These are phyloP conservation scores for Pezizomycotina sp. DNA, from an alignment of 2,329 filamentous ascomycete genomes.

Conservation along the genomic window DNA sequence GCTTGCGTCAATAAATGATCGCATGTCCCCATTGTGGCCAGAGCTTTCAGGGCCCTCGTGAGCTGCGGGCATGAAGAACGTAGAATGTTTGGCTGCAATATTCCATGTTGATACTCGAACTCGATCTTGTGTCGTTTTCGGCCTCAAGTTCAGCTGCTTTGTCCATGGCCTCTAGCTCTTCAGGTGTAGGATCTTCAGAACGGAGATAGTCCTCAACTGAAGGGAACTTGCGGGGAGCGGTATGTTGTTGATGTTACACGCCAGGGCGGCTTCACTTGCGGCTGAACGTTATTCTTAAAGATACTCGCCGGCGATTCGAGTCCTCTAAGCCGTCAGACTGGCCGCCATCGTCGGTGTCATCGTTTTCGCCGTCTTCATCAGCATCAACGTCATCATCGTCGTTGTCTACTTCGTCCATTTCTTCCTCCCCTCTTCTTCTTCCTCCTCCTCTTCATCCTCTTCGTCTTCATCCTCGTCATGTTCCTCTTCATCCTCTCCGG, in stretches of 20 bases:
- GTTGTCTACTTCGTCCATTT: constrained; percentile 7
- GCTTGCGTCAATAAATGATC: constrained; percentile 73
- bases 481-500: constrained; percentile 7
- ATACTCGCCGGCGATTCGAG: too few relatives aligned
- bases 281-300: constrained; percentile 19
- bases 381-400: constrained; percentile 29
- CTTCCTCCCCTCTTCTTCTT: constrained; percentile 23
- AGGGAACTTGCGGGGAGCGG: constrained; percentile 10
- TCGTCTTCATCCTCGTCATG: constrained; percentile 3
- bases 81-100: constrained; percentile 57
- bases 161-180: constrained; percentile 41
- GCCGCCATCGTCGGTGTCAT: constrained; percentile 33
- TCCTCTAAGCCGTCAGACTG: constrained; percentile 32
- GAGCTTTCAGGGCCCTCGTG: constrained; percentile 54
- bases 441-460: constrained; percentile 22
- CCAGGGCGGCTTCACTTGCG: constrained; percentile 19
- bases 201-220: constrained; percentile 15
- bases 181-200: constrained; percentile 25
- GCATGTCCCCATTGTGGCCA: constrained; percentile 65
- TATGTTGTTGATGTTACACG: constrained; percentile 15
- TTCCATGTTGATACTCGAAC: constrained; percentile 56
- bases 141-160: constrained; percentile 54
- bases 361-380: constrained; percentile 40
- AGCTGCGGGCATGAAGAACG: constrained; percentile 52
- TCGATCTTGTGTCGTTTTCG: constrained; percentile 50